phyloP scores from a whole-genome alignment of 192 early-diverging fungal species.

The Coemansia sp. region DNA sequence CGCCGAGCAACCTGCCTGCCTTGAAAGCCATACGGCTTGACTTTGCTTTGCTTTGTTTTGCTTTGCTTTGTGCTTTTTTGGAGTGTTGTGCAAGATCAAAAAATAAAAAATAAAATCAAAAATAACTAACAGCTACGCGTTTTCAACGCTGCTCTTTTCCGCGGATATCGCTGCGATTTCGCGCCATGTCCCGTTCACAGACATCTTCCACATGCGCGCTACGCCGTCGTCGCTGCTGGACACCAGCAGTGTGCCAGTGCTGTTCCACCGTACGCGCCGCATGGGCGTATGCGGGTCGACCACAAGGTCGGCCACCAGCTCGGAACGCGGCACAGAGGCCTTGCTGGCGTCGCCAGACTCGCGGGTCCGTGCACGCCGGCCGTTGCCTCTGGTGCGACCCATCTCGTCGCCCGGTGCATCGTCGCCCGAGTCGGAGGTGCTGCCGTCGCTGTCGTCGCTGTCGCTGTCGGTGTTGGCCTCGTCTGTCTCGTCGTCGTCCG shows the following conservation, averaged over 20 bases:
- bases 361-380: not conserved
- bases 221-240: constrained; percentile 52
- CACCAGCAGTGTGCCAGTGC: constrained; percentile 48
- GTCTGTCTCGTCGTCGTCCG: constrained; percentile 19
- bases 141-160: constrained; percentile 33
- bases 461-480: constrained; percentile 20
- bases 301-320: constrained; percentile 38
- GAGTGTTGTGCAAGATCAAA: not conserved
- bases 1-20: too few relatives aligned
- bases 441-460: constrained; percentile 15
- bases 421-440: constrained; percentile 9
- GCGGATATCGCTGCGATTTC: constrained; percentile 37
- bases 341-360: constrained; percentile 3
- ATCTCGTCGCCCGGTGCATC: not conserved
- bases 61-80: not conserved
- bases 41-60: constrained; percentile 3
- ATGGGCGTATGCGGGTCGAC: constrained; percentile 41
- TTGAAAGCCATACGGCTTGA: too few relatives aligned
- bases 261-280: constrained; percentile 52
- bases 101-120: not conserved
- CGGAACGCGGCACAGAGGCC: constrained; percentile 25
- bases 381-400: not conserved
- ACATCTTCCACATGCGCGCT: constrained; percentile 48
- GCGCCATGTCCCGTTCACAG: constrained; percentile 47
- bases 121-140: not conserved